Conservation (phyloP, 257 asterid species). For the Plantago major region DNA sequence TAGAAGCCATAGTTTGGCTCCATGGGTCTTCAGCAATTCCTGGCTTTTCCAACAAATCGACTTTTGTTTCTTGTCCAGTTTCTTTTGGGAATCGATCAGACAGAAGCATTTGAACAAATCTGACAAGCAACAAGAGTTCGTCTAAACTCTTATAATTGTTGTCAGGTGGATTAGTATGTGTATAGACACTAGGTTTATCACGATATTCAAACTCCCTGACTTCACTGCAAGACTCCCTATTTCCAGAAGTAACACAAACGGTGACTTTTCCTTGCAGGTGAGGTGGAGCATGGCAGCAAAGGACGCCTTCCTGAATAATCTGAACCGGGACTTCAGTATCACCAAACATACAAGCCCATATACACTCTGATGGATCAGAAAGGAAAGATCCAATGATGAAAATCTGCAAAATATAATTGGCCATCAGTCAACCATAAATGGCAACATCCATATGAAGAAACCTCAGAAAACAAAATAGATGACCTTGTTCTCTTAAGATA, state of each 20-base stretch:
- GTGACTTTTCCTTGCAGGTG: conserved; percentile 68
- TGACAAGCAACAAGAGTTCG: conserved; percentile 68
- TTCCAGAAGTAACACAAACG: conserved; percentile 67
- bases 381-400: conserved; percentile 78
- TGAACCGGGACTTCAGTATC: conserved; percentile 78
- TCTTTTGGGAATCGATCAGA: conserved; percentile 39
- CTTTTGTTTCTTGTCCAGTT: conserved; percentile 37
- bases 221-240: conserved; percentile 87
- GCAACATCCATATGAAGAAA: too few relatives aligned
- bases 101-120: conserved; percentile 77
- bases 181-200: conserved; percentile 36
- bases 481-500: too few relatives aligned
- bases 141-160: conserved; percentile 46
- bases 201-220: conserved; percentile 80
- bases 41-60: conserved; percentile 43
- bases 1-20: conserved; percentile 62
- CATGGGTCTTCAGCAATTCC: conserved; percentile 51
- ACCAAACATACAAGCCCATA: conserved; percentile 95
- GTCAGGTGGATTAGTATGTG: conserved; percentile 36
- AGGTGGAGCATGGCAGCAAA: conserved; percentile 78
- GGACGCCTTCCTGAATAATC: conserved; percentile 80
- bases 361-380: conserved; percentile 55
- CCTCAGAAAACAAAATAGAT: too few relatives aligned
- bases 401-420: conserved; percentile 46
- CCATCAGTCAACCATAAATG: conserved; percentile 10